Evolutionary conservation across 164 flowering plant genomes (phyloP).

Genomic region (Vitis rotundifolia): DNA sequence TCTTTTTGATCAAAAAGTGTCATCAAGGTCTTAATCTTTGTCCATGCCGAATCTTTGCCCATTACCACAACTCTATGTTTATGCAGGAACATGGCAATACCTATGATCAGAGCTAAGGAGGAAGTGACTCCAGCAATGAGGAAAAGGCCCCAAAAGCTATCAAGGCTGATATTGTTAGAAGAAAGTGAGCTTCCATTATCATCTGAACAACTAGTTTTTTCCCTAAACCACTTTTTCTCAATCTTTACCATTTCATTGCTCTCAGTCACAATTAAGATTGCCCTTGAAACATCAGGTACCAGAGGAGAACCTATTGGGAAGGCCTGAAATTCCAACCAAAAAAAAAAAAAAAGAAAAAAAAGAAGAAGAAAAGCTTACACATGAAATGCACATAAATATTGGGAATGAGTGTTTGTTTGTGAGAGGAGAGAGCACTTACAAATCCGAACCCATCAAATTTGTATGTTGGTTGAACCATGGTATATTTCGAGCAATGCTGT

Average conservation of each 20-base stretch:
- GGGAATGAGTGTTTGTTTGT: not conserved
- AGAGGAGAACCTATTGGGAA: conserved; percentile 42
- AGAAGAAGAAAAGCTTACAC: not conserved
- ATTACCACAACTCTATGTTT: too few relatives aligned
- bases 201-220: conserved; percentile 11
- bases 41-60: conserved; percentile 2
- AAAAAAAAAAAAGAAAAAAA: not conserved
- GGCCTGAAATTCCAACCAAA: conserved; percentile 14
- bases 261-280: conserved; percentile 33
- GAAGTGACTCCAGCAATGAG: conserved; percentile 38
- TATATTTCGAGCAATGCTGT: conserved; percentile 31
- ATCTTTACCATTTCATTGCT: conserved; percentile 23
- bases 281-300: conserved; percentile 40
- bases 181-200: not conserved
- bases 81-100: too few relatives aligned
- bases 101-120: conserved; percentile 14
- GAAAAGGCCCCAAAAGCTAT: conserved; percentile 48
- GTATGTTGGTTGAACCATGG: conserved; percentile 35
- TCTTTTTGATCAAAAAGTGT: conserved; percentile 1
- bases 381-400: not conserved
- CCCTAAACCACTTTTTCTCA: conserved; percentile 32
- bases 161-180: conserved; percentile 23
- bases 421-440: conserved; percentile 30
- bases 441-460: conserved; percentile 51
- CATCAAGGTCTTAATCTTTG: not conserved